These are phyloP conservation scores for Komagataella populi DNA, from an alignment of 805 yeast genomes.

Conservation along the genomic window DNA sequence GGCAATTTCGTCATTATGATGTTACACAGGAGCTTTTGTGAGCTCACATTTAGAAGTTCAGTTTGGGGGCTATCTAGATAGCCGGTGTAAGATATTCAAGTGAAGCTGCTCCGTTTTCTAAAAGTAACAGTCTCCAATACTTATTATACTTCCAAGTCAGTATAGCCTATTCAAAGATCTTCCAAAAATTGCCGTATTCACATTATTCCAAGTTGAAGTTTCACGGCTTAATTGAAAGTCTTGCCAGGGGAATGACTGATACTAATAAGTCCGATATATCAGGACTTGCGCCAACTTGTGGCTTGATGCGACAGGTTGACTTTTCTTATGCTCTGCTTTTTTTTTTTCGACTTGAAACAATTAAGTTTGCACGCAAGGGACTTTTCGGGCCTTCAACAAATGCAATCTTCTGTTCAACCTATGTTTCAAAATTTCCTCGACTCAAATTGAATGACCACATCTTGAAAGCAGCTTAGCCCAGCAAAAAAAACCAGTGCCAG, in stretches of 20 bases:
- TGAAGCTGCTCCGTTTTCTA: neutral
- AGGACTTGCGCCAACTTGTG: neutral
- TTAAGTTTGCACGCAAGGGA: neutral
- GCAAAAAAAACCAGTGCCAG: no score
- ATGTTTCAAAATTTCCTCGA: no score
- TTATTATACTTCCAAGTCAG: neutral
- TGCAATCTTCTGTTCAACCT: no score
- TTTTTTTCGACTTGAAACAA: neutral
- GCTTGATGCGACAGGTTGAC: neutral
- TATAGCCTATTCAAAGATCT: neutral
- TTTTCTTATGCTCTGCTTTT: neutral
- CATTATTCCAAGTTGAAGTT: neutral
- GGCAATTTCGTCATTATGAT: neutral
- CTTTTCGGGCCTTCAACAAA: neutral
- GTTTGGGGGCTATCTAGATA: neutral
- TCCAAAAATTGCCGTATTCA: neutral
- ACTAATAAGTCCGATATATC: neutral
- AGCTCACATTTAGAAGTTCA: neutral
- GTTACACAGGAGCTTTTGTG: neutral
- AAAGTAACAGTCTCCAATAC: neutral
- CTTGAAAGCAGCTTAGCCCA: no score
- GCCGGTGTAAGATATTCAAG: neutral
- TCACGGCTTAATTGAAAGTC: neutral
- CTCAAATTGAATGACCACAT: no score
- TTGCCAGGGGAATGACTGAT: neutral